These are phyloP conservation scores for Ramularia endophylla DNA, from an alignment of 2,329 filamentous ascomycete species.

Conservation along the genomic window DNA sequence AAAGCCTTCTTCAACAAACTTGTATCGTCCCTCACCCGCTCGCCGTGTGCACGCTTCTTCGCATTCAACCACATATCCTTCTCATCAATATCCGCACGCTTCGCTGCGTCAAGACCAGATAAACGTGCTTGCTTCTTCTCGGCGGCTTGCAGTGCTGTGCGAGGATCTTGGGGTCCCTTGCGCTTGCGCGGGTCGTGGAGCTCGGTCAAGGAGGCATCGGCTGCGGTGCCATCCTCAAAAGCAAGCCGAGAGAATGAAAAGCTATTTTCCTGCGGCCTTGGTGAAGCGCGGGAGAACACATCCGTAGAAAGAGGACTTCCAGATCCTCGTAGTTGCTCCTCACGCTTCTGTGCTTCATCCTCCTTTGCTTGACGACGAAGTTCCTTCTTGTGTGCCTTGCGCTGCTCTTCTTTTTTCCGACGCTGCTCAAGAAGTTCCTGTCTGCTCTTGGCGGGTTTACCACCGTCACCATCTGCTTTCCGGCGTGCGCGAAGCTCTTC, in stretches of 20 bases:
- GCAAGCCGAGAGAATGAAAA: conserved; percentile 90
- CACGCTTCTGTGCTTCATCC: conserved; percentile 62
- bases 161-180: conserved; percentile 78
- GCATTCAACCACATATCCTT: conserved; percentile 94
- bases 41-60: conserved; percentile 80
- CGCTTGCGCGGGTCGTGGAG: conserved; percentile 61
- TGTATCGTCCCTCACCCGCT: conserved; percentile 82
- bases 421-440: conserved; percentile 89
- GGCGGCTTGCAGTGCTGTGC: conserved; percentile 76
- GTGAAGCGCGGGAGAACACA: conserved; percentile 43
- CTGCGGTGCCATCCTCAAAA: conserved; percentile 76
- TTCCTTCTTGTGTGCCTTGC: conserved; percentile 85
- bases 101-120: conserved; percentile 66
- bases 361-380: conserved; percentile 69
- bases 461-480: conserved; percentile 79
- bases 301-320: conserved; percentile 48
- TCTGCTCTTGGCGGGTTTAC: conserved; percentile 74
- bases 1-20: conserved; percentile 85
- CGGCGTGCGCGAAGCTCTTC: conserved; percentile 77
- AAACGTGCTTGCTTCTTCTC: conserved; percentile 83
- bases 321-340: conserved; percentile 52
- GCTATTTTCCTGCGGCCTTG: conserved; percentile 45
- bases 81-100: conserved; percentile 80
- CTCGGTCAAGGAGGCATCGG: conserved; percentile 62
- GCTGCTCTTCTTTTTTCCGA: conserved; percentile 77